Base-by-base conservation (phyloP, 805 yeast species). In the Kazachstania martiniae region DNA sequence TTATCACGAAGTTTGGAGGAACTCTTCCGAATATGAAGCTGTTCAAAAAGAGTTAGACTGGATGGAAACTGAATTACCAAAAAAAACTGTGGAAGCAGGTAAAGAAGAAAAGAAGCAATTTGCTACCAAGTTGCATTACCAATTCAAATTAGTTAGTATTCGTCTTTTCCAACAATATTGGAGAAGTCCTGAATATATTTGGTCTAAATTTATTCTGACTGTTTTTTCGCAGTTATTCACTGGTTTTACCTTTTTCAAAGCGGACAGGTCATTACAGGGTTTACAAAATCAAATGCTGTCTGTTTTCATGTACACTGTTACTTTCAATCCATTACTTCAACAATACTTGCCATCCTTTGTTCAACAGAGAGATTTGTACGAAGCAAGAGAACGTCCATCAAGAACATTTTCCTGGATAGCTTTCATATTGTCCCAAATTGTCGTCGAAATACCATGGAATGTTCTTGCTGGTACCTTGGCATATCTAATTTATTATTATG, bases 281-380 rank as follows among this genome's bases (percentile, higher is more conserved):
- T 53, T 83, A 46, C 94, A 85, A 56, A 82, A 83, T 57, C 91
- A 79, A 61, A 75, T 80, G 84, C 71, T 78, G 44, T 65, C 86
- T 1, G 49, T 77, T 27, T 82, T 82, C 61, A 77, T 80, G 84
- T 68, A 73, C 46, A 51, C 72, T 27, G 65, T 72, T 43, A 61
- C 69, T 22, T 64, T 74, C 56, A 66, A 66, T 42, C 74, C 81
- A 16, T 46, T 76, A 44, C 49, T 74, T 28, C 72, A 76, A 40
- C 87, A 79, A 55, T 65, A 71, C 58, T 57, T 77, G 41, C 85
- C 86, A 12, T 52, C 69, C 33, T 81, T 64, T 51, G 71, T 74
- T 25, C 40, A 58, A 12, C 84, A 76, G 50, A 70, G 87, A 59
- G 70, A 71, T 42, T 55, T 78, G 27, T 79, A 77, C 44, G 86